phyloP scores from a whole-genome alignment of 2,329 filamentous ascomycete genomes.

The Pseudopithomyces maydicus region DNA sequence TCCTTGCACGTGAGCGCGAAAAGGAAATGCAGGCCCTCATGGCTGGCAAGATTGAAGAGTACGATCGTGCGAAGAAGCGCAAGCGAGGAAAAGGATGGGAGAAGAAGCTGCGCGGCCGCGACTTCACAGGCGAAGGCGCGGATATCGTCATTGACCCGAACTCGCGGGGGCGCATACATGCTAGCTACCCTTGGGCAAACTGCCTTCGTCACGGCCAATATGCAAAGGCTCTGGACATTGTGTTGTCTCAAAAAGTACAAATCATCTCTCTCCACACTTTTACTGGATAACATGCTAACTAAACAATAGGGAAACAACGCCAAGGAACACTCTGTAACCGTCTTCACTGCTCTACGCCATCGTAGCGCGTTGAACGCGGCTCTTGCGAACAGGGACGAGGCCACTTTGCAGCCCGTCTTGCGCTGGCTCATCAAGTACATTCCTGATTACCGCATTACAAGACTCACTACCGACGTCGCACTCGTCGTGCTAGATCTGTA shows the following conservation, averaged over 20 bases:
- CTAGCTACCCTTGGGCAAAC: constrained; percentile 77
- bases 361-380: constrained; percentile 83
- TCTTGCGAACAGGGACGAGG: constrained; percentile 79
- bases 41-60: constrained; percentile 76
- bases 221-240: constrained; percentile 76
- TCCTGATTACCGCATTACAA: constrained; percentile 79
- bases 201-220: constrained; percentile 81
- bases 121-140: constrained; percentile 81
- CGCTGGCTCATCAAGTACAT: constrained; percentile 83
- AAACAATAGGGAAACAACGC: constrained; percentile 30
- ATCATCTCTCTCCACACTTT: not conserved
- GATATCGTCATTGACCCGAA: constrained; percentile 87
- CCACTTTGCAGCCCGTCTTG: constrained; percentile 79
- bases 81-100: constrained; percentile 64
- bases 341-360: constrained; percentile 84
- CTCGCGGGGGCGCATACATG: constrained; percentile 66
- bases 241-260: constrained; percentile 58
- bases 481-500: constrained; percentile 87
- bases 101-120: constrained; percentile 69
- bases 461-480: constrained; percentile 80
- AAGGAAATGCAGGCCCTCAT: constrained; percentile 85
- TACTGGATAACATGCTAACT: not conserved
- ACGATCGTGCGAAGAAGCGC: constrained; percentile 74
- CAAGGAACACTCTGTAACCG: constrained; percentile 64
- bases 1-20: constrained; percentile 74